A percentile compares a stretch with the other conserved stretches of the same genome.
Evolutionary conservation across 2,329 filamentous ascomycete genomes (phyloP).

Genomic region (Sporothrix mexicana): DNA sequence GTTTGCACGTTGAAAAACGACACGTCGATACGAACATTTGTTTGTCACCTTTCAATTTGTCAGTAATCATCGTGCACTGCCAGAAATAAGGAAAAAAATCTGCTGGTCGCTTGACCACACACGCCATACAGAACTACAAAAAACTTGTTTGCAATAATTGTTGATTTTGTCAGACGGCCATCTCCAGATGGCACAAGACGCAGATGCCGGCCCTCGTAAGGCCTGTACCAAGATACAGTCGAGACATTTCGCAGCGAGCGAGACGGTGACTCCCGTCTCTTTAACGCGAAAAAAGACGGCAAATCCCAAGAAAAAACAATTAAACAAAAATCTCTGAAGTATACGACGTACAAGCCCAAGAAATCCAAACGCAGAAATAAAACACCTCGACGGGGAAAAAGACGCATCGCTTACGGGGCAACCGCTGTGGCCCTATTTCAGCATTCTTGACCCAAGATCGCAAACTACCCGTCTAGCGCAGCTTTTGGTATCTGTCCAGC

Average conservation of each 20-base stretch:
- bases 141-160: background rate
- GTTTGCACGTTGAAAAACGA: no score
- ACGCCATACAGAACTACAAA: background rate
- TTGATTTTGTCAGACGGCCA: slow-evolving; percentile 3
- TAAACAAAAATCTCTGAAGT: no score
- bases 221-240: no score
- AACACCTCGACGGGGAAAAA: slow-evolving; percentile 17
- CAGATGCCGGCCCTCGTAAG: background rate
- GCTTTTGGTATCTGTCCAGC: slow-evolving; percentile 5
- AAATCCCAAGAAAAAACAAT: background rate
- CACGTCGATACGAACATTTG: no score
- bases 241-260: background rate
- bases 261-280: slow-evolving; percentile 4
- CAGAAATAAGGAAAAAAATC: background rate
- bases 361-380: background rate
- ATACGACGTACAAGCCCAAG: background rate
- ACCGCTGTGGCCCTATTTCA: slow-evolving; percentile 17
- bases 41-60: background rate
- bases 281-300: background rate
- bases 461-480: slow-evolving; percentile 3
- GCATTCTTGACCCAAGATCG: slow-evolving; percentile 13
- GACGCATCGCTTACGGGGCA: slow-evolving; percentile 28
- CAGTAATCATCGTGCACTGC: background rate
- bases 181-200: background rate
- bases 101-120: slow-evolving; percentile 9